A percentile compares a stretch with the other conserved stretches of the same genome.
phyloP scores from a whole-genome alignment of 2,329 filamentous ascomycete genomes.

The Ceratocystiopsis sp. region DNA sequence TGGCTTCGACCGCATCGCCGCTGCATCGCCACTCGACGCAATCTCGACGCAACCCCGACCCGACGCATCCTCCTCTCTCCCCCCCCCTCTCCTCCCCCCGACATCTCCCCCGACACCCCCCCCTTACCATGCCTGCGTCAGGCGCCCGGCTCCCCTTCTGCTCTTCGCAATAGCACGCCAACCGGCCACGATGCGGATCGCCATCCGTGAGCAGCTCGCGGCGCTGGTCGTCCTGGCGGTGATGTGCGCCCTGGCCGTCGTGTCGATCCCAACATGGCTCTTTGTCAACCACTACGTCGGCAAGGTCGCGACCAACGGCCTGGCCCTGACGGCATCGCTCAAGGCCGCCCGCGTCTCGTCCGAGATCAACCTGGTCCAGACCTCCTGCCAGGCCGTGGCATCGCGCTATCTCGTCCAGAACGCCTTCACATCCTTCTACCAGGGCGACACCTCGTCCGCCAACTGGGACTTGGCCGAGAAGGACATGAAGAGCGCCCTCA shows the following conservation, averaged over 20 bases:
- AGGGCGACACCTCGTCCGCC: constrained; percentile 32
- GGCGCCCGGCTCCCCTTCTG: not conserved
- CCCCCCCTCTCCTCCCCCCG: not conserved
- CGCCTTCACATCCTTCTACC: constrained; percentile 33
- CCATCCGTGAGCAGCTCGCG: constrained; percentile 75
- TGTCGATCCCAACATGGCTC: constrained; percentile 60
- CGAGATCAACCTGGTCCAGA: constrained; percentile 63
- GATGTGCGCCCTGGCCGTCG: constrained; percentile 56
- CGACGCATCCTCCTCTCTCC: not conserved
- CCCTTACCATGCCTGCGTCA: constrained; percentile 2
- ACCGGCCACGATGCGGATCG: constrained; percentile 53
- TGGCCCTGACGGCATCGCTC: constrained; percentile 66
- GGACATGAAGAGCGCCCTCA: constrained; percentile 59
- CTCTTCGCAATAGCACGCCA: too few relatives aligned
- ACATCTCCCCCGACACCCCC: too few relatives aligned
- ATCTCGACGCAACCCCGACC: too few relatives aligned
- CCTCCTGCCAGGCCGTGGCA: constrained; percentile 53
- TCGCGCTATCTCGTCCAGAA: constrained; percentile 46
- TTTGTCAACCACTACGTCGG: constrained; percentile 38
- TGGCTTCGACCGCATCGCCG: too few relatives aligned
- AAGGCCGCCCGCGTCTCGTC: constrained; percentile 70
- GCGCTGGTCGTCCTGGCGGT: constrained; percentile 61
- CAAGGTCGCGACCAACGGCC: constrained; percentile 37
- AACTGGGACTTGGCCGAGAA: constrained; percentile 44
- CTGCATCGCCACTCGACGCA: too few relatives aligned